Evolutionary conservation across 306 rosid species (phyloP), one percentile per base, ranked within the genome.

Genomic region (Acacia melanoxylon): DNA sequence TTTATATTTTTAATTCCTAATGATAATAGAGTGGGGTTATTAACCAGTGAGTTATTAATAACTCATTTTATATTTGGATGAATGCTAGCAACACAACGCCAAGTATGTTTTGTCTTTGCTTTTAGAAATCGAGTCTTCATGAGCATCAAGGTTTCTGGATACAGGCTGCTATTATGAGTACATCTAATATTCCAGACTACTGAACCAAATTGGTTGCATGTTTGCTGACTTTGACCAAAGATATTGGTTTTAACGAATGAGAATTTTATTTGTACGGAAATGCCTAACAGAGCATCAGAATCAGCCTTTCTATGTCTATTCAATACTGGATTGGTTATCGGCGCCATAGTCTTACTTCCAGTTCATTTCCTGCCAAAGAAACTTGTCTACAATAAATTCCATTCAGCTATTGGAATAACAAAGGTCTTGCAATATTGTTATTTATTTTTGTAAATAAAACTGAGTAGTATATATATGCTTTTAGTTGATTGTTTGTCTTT

Each of bases 361-460:
- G 41, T 91, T 76, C 99, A 95, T 89, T 31, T 84, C 83, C 76
- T 95, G 86, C 98, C 97, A 41, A 93, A 85, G 83, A 95, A 83
- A 79, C 76, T 95, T 67, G 89, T 95, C 72, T 91, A 95, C 84
- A 84, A 82, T 61, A 93, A 92, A 90, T 89, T 95, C 80, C 95
- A 88, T 81, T 89, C 95, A 44, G 89, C 95, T 72, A 87, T 95
- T 7, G 94, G 94, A 83, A 90, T 91, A 45, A 85, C 92, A 45
- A 93, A 89, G 94, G 91, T 89, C 65, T 48, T 35, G 20, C 75
- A 40, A 76, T 77, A 22, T 84, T 77, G 48, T 84, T 79, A 74
- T 45, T 29, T 11, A 15, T 42, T 37, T 51, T 49, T 72, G 10
- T 42, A 70, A 24, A 73, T 44, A 41, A 69, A 40, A 69, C 45